These are phyloP conservation scores for Fraxinus latifolia DNA, from an alignment of 305 asterid genomes.

Conservation along the genomic window DNA sequence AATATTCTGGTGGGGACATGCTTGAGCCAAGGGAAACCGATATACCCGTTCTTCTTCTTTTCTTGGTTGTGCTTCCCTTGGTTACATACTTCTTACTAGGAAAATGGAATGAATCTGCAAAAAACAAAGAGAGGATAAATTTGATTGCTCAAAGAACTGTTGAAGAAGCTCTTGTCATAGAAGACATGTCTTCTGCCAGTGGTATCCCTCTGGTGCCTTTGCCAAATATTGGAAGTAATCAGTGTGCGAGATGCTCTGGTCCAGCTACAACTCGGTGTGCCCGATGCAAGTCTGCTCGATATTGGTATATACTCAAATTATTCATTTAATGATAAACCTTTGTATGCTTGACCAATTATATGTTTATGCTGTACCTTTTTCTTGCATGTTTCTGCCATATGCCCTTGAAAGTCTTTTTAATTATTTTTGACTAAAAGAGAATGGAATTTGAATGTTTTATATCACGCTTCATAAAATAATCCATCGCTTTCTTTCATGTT, in stretches of 20 bases:
- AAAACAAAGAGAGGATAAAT: slow-evolving; percentile 51
- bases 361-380: neutral
- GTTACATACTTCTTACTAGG: slow-evolving; percentile 68
- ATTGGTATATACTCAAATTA: slow-evolving; percentile 47
- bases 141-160: slow-evolving; percentile 49
- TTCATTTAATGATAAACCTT: neutral
- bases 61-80: slow-evolving; percentile 75
- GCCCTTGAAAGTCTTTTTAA: neutral
- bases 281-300: slow-evolving; percentile 74
- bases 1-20: slow-evolving; percentile 73
- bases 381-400: neutral
- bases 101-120: slow-evolving; percentile 64
- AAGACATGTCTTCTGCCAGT: slow-evolving; percentile 44
- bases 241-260: slow-evolving; percentile 66
- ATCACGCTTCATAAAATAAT: neutral
- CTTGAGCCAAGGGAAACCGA: slow-evolving; percentile 78
- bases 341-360: neutral
- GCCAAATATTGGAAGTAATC: slow-evolving; percentile 48
- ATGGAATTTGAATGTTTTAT: neutral
- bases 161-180: slow-evolving; percentile 48
- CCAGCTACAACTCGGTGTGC: slow-evolving; percentile 76
- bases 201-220: slow-evolving; percentile 41
- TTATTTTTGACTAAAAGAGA: neutral
- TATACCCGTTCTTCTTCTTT: slow-evolving; percentile 53
- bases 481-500: neutral